A percentile compares a stretch with the other conserved stretches of the same genome.
These are phyloP conservation scores for Mallotus nudiflorus DNA, from an alignment of 345 rosid species.

Conservation along the genomic window DNA sequence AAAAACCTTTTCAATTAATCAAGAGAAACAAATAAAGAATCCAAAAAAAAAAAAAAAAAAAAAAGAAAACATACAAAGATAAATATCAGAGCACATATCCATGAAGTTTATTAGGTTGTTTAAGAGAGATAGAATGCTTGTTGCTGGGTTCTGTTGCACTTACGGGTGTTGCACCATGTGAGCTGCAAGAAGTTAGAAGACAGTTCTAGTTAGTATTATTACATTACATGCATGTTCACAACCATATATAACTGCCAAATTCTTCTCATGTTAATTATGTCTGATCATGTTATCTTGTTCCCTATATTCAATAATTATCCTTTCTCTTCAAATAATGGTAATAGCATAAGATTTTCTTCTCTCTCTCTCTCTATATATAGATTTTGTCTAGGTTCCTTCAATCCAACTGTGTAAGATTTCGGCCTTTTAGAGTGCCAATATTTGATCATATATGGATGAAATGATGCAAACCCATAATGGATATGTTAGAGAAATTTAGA, in stretches of 20 bases:
- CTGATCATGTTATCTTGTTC: constrained; percentile 32
- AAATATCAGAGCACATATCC: background rate
- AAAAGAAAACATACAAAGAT: too few species aligned
- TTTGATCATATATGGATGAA: background rate
- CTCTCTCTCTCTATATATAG: too few species aligned
- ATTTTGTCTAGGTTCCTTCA: background rate
- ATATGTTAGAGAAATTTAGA: too few species aligned
- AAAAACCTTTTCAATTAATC: background rate
- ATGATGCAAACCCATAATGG: background rate
- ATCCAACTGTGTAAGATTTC: background rate
- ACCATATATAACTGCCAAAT: constrained; percentile 1
- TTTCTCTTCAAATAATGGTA: constrained; percentile 2
- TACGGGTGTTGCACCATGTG: constrained; percentile 5
- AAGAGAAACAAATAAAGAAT: too few species aligned
- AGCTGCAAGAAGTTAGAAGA: constrained; percentile 7
- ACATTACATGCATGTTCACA: background rate
- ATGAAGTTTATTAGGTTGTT: background rate
- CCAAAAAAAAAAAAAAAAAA: too few species aligned
- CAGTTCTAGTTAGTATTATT: background rate
- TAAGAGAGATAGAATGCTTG: background rate
- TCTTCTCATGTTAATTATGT: constrained; percentile 2
- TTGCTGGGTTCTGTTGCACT: constrained; percentile 11
- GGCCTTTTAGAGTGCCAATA: background rate
- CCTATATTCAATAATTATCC: background rate
- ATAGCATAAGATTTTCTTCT: background rate